Conservation (phyloP, 2,329 filamentous ascomycete species). For the Pseudogymnoascus pannorum region DNA sequence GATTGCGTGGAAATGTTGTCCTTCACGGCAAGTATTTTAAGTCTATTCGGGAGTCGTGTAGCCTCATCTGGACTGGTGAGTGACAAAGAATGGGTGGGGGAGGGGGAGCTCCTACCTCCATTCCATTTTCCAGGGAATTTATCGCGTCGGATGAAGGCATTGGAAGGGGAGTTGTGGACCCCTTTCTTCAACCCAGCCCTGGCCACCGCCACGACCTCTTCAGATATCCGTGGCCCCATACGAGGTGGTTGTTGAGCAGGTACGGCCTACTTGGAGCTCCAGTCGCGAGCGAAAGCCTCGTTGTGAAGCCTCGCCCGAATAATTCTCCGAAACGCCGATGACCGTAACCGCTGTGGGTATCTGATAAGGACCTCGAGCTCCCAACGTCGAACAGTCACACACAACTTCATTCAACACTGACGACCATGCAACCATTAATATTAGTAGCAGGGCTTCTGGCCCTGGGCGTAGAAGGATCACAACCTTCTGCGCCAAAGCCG, state of each 20-base stretch:
- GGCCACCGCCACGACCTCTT: not conserved
- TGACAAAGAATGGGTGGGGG: not conserved
- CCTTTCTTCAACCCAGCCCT: not conserved
- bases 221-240: not conserved
- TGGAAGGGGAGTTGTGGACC: not conserved
- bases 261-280: not conserved
- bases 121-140: not conserved
- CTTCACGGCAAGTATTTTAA: slow-evolving; percentile 45
- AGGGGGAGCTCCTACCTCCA: not conserved
- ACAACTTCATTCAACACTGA: not conserved
- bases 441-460: not conserved
- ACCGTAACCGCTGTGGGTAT: not conserved
- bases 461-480: slow-evolving; percentile 33
- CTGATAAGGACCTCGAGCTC: not conserved
- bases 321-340: not conserved
- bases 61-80: not conserved
- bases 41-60: not conserved
- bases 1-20: slow-evolving; percentile 65
- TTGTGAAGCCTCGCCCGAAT: not conserved
- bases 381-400: not conserved
- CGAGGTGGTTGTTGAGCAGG: not conserved
- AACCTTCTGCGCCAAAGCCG: slow-evolving; percentile 74
- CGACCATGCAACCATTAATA: not conserved
- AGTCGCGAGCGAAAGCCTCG: not conserved
- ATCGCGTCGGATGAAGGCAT: not conserved